phyloP scores from a whole-genome alignment of 495 filamentous ascomycete genomes.

The Pseudoneurospora amorphoporcata region DNA sequence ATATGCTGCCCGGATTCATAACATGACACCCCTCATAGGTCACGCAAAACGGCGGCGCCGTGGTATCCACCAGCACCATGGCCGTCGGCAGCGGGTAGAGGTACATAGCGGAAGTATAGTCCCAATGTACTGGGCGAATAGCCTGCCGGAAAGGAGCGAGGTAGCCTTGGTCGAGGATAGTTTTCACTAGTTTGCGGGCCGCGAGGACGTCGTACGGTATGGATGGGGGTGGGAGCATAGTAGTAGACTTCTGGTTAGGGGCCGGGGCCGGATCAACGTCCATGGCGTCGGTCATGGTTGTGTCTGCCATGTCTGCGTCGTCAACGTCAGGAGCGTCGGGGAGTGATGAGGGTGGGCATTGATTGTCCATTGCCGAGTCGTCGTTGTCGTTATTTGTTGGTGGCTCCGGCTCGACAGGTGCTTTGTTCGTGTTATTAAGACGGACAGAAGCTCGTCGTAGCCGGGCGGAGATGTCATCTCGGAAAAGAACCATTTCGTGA shows the following conservation, averaged over 20 bases:
- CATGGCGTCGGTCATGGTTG: conserved; percentile 26
- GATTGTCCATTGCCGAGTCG: conserved; percentile 23
- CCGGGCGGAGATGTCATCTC: conserved; percentile 74
- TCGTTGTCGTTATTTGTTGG: conserved; percentile 6
- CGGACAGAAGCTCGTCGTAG: conserved; percentile 63
- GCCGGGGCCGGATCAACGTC: conserved; percentile 24
- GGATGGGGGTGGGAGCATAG: conserved; percentile 4
- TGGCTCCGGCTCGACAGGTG: conserved; percentile 1
- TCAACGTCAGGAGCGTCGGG: conserved; percentile 11
- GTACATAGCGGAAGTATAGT: conserved; percentile 58
- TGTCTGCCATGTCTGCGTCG: neutral
- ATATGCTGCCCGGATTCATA: conserved; percentile 78
- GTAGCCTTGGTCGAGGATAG: conserved; percentile 84
- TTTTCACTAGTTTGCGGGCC: conserved; percentile 82
- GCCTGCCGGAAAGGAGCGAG: conserved; percentile 74
- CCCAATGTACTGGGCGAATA: conserved; percentile 76
- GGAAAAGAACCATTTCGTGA: conserved; percentile 75
- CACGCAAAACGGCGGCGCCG: conserved; percentile 67
- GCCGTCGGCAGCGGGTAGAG: conserved; percentile 84
- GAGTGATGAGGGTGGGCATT: neutral
- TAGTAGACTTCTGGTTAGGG: conserved; percentile 4
- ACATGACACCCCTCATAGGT: conserved; percentile 94
- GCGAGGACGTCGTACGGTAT: conserved; percentile 42
- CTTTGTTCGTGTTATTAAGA: conserved; percentile 31
- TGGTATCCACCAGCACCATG: conserved; percentile 70